Conservation (phyloP, 306 rosid genomes). For the Ammopiptanthus mongolicus region DNA sequence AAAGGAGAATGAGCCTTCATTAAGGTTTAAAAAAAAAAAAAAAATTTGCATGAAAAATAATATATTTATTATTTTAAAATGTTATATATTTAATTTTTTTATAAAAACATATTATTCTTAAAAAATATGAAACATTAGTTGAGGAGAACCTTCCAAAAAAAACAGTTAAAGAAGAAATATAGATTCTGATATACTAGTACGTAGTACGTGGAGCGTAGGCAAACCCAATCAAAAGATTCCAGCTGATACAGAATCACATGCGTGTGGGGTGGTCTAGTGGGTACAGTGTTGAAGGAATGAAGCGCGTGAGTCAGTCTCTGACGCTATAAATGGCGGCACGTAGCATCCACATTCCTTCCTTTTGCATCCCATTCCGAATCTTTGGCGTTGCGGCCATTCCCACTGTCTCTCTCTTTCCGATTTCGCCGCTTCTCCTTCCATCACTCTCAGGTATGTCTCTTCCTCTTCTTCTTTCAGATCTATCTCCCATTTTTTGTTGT, state of each 20-base stretch:
- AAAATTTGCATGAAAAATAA: no score
- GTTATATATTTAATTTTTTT: no score
- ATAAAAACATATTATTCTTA: no score
- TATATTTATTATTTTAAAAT: no score
- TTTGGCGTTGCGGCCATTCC: neutral
- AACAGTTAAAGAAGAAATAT: no score
- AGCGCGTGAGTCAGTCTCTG: slow-evolving; percentile 22
- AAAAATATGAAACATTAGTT: no score
- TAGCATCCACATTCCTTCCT: neutral
- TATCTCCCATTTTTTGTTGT: neutral
- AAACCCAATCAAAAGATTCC: neutral
- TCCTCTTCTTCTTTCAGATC: slow-evolving; percentile 13
- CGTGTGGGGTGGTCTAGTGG: neutral
- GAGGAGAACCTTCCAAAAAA: no score
- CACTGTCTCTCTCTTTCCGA: neutral
- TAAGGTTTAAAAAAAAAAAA: no score
- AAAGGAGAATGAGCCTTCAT: no score
- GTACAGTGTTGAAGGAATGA: neutral
- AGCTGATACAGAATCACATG: neutral
- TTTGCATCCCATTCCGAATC: neutral
- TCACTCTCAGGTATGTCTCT: neutral
- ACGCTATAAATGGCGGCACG: neutral
- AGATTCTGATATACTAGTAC: neutral
- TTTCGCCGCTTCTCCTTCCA: neutral
- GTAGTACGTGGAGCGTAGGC: no score